These are phyloP conservation scores for Lathyrus oleraceus DNA, from an alignment of 306 rosid genomes.

Conservation along the genomic window DNA sequence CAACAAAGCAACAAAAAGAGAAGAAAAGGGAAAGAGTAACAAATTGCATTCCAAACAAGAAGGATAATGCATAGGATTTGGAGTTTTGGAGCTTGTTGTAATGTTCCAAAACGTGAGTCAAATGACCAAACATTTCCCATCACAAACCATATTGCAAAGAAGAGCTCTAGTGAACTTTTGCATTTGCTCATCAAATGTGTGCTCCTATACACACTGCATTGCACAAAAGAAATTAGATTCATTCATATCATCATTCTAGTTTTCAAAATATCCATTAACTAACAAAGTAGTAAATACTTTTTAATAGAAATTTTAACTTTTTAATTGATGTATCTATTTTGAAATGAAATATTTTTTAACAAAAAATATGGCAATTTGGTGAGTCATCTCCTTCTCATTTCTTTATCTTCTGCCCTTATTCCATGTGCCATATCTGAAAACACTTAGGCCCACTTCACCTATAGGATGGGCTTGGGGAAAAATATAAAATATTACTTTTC, in stretches of 20 bases:
- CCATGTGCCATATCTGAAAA: slow-evolving; percentile 24
- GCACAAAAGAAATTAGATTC: neutral
- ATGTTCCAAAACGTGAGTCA: slow-evolving; percentile 73
- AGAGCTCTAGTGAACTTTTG: slow-evolving; percentile 70
- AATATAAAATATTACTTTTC: neutral
- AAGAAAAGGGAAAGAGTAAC: slow-evolving; percentile 91
- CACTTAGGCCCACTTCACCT: neutral
- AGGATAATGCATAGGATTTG: slow-evolving; percentile 65
- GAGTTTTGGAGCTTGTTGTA: slow-evolving; percentile 74
- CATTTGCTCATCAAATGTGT: slow-evolving; percentile 74
- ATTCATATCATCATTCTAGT: neutral
- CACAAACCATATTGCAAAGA: slow-evolving; percentile 93
- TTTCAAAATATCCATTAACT: neutral
- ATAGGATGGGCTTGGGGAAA: neutral
- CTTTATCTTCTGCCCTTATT: neutral
- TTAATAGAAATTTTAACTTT: neutral
- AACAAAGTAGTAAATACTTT: neutral
- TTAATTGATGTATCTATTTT: neutral
- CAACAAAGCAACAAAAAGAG: slow-evolving; percentile 79
- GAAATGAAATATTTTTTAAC: neutral
- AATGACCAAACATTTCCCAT: slow-evolving; percentile 97
- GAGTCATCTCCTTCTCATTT: slow-evolving; percentile 11
- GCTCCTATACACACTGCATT: slow-evolving; percentile 44
- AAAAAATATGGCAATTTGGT: neutral
- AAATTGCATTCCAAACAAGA: slow-evolving; percentile 83